phyloP scores from a whole-genome alignment of 2,329 filamentous ascomycete species.

The Eutypa lata region DNA sequence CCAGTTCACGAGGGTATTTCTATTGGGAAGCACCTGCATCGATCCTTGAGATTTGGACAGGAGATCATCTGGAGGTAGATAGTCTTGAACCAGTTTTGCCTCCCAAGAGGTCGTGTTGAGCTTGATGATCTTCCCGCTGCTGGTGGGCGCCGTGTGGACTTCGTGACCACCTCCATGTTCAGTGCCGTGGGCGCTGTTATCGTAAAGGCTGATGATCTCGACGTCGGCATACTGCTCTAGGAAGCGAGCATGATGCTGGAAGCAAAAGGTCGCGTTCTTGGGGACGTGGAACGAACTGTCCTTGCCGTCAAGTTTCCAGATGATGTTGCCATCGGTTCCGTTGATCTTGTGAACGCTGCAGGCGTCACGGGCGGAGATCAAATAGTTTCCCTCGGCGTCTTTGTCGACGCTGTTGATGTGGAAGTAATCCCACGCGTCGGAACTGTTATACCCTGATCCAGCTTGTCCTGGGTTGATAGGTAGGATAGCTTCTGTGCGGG shows the following conservation, averaged over 20 bases:
- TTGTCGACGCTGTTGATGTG: conserved; percentile 57
- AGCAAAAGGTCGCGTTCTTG: conserved; percentile 39
- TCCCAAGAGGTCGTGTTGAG: conserved; percentile 43
- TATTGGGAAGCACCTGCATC: conserved; percentile 31
- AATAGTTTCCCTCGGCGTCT: conserved; percentile 45
- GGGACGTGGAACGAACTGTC: conserved; percentile 38
- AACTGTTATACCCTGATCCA: conserved; percentile 21
- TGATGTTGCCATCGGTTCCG: conserved; percentile 40
- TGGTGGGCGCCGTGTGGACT: conserved; percentile 27
- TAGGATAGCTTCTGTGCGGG: conserved; percentile 38
- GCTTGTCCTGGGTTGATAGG: conserved; percentile 44
- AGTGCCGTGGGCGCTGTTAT: conserved; percentile 47
- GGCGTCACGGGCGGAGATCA: conserved; percentile 51
- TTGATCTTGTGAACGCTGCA: conserved; percentile 46
- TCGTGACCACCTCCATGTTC: conserved; percentile 33
- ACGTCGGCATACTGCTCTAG: conserved; percentile 37
- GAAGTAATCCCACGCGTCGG: conserved; percentile 50
- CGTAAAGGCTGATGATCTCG: conserved; percentile 50
- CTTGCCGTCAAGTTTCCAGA: conserved; percentile 53
- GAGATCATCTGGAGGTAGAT: conserved; percentile 46
- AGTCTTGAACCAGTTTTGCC: conserved; percentile 44
- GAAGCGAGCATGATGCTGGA: conserved; percentile 52
- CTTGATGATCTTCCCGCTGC: conserved; percentile 45
- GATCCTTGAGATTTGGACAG: conserved; percentile 44
- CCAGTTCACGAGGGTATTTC: conserved; percentile 46